These are phyloP conservation scores for Globisporangium paroecandrum DNA, from an alignment of 352 stramenopile genomes.

Conservation along the genomic window DNA sequence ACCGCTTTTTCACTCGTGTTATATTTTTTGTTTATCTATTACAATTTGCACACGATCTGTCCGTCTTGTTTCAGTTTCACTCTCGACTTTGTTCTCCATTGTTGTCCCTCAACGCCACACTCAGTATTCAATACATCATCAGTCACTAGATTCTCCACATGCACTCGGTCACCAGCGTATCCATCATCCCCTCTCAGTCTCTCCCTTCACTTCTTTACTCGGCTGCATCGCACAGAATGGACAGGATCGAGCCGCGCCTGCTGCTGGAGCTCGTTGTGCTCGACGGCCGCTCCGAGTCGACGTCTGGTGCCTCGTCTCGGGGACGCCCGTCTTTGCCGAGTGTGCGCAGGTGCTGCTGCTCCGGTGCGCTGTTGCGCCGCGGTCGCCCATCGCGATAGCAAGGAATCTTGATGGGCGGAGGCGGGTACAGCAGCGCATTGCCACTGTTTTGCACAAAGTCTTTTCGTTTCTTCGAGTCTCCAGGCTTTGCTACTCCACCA, in stretches of 20 bases:
- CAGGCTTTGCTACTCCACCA: not conserved
- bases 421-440: slow-evolving; percentile 4
- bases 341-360: slow-evolving; percentile 17
- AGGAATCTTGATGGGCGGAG: slow-evolving; percentile 67
- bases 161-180: no score
- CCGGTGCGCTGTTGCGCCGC: slow-evolving; percentile 45
- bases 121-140: not conserved
- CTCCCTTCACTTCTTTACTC: slow-evolving; percentile 23
- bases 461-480: slow-evolving; percentile 13
- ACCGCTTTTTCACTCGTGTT: no score
- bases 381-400: slow-evolving; percentile 30
- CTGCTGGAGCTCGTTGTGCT: slow-evolving; percentile 58
- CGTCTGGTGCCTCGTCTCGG: slow-evolving; percentile 14
- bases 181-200: no score
- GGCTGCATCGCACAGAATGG: slow-evolving; percentile 56
- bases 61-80: no score
- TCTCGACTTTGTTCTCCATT: no score
- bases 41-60: no score
- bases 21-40: no score
- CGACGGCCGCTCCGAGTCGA: slow-evolving; percentile 33
- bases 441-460: not conserved
- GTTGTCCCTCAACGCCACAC: not conserved
- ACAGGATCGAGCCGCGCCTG: slow-evolving; percentile 65
- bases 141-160: no score
- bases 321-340: not conserved